Evolutionary conservation across 495 filamentous ascomycete species (phyloP), one percentile per base, ranked within the genome.

Genomic region (Friedmanniomyces endolithicus): DNA sequence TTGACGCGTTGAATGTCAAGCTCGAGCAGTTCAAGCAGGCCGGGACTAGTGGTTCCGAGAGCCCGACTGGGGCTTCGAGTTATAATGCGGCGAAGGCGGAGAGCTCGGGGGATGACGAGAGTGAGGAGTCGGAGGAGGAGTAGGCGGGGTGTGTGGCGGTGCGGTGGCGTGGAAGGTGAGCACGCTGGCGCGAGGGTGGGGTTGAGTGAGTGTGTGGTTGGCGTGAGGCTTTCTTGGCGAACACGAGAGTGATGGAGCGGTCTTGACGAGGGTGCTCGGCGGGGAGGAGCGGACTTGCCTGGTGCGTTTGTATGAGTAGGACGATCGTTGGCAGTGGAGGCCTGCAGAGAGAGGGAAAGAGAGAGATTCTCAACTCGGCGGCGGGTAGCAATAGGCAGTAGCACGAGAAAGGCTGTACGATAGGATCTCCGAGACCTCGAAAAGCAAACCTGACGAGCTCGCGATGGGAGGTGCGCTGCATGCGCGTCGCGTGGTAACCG

Each of bases 1-100:
- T 98, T 65, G 78, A 81, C 50, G 78, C 86, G 68, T 79, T 98
- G 17, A 76, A 83, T 65, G 78, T 54, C 33, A 58, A 78, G 62
- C 71, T 81, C 2, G 67, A 72, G 45, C 59, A 56, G 25, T 72
- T 58, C 47, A 48, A 56, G 14, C 40, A 53, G 23, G 14, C 23
- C 20, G 59, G 48, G 17, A 55, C 45, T 22, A 55, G 59, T 48
- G 59, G 59, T 16, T 50, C 57, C 47, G 59, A 57, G 48, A 33
- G 33, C 12, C 53, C 58, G 20, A 57, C 48, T 16, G 41, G 35
- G 16, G 35, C 33, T 33, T 52, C 56, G 14, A 55, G 33, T 40
- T 53, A 44, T 23, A 44, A 31, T 22, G 46, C 27, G 46, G 47
- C 33, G 49, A n/a, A 54, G 48, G 31, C 44, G 22, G 59, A 58